Percentiles rank a stretch among this genome's conserved stretches.
These are phyloP conservation scores for Hirsutella minnesotensis DNA, from an alignment of 2,329 filamentous ascomycete genomes.

Conservation along the genomic window DNA sequence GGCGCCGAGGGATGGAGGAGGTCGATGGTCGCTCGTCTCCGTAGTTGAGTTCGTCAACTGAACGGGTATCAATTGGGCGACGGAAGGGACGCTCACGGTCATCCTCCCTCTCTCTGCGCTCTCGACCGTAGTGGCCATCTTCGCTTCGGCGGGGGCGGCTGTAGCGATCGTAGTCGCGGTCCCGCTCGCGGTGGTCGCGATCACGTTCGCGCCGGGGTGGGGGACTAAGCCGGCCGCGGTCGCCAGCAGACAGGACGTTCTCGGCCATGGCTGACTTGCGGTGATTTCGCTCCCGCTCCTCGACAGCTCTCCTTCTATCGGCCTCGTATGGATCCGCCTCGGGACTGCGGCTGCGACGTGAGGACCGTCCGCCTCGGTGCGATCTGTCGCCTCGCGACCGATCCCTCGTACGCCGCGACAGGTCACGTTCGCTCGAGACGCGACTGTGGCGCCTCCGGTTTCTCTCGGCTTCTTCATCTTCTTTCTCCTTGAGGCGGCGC, in stretches of 20 bases:
- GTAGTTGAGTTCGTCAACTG: conserved; percentile 83
- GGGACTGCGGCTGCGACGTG: conserved; percentile 70
- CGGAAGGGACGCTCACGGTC: conserved; percentile 83
- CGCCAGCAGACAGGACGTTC: conserved; percentile 40
- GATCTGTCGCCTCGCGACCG: conserved; percentile 48
- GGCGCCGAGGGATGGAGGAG: conserved; percentile 55
- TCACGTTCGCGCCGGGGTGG: conserved; percentile 29
- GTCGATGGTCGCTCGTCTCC: conserved; percentile 59
- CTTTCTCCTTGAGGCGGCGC: conserved; percentile 80
- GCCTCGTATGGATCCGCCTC: conserved; percentile 92
- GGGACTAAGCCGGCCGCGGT: conserved; percentile 34
- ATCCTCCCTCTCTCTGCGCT: conserved; percentile 77
- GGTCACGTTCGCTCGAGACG: conserved; percentile 36
- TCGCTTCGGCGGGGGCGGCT: conserved; percentile 11
- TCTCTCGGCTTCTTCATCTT: conserved; percentile 71
- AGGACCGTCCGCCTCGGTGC: conserved; percentile 45
- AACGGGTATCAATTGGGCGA: conserved; percentile 62
- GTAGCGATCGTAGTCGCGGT: conserved; percentile 15
- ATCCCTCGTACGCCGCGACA: conserved; percentile 51
- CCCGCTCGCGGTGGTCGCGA: conserved; percentile 29
- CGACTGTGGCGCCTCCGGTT: conserved; percentile 47
- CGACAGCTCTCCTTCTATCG: conserved; percentile 84
- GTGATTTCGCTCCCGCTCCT: conserved; percentile 88
- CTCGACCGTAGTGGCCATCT: conserved; percentile 41
- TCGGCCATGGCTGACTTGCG: conserved; percentile 66